Conservation (phyloP, 2,329 filamentous ascomycete species). For the Diplodia sapinea region DNA sequence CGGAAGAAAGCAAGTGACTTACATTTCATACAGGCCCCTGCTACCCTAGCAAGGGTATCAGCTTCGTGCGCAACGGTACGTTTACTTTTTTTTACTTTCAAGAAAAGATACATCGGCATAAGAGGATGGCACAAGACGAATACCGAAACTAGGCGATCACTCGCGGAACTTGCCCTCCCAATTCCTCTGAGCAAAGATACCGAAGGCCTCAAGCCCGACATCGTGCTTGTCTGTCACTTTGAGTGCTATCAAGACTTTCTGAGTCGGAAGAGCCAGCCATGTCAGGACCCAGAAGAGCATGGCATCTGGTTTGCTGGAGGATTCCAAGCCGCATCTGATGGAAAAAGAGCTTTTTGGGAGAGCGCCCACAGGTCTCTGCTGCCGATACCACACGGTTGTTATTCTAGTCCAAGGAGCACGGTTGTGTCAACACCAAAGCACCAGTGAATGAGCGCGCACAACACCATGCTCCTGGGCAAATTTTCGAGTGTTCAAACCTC, state of each 20-base stretch:
- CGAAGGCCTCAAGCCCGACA: not conserved
- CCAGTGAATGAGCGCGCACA: not conserved
- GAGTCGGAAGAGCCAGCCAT: not conserved
- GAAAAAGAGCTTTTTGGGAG: not conserved
- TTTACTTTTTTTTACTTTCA: not conserved
- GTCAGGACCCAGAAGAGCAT: not conserved
- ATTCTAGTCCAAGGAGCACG: no score
- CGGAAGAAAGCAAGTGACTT: not conserved
- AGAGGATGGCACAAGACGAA: not conserved
- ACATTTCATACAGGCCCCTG: slow-evolving; percentile 51
- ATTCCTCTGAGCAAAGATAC: not conserved
- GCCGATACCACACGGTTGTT: not conserved
- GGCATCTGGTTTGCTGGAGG: not conserved
- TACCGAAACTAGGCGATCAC: not conserved
- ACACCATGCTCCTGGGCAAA: not conserved
- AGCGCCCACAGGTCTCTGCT: not conserved
- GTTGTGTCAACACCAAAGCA: not conserved
- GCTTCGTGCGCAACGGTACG: slow-evolving; percentile 68
- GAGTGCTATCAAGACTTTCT: not conserved
- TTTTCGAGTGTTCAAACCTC: not conserved
- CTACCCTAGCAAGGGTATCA: slow-evolving; percentile 58
- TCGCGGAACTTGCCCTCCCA: not conserved
- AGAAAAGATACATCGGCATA: slow-evolving; percentile 1
- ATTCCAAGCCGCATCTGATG: not conserved
- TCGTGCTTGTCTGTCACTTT: not conserved